These are phyloP conservation scores for Lophiotrema nucula DNA, from an alignment of 495 filamentous ascomycete species.

Conservation along the genomic window DNA sequence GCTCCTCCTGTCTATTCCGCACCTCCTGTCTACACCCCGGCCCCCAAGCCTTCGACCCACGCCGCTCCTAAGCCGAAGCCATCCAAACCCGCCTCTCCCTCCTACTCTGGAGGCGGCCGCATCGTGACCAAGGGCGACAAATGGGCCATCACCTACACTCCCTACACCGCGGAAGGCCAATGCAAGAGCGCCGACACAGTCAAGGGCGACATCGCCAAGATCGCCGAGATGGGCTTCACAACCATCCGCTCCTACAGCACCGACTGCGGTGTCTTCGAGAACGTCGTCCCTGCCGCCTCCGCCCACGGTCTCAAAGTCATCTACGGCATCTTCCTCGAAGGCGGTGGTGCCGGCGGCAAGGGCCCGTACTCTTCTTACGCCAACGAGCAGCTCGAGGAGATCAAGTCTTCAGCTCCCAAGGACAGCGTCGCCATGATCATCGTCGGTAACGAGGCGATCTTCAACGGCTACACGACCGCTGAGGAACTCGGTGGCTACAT, in stretches of 20 bases:
- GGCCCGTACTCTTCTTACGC: slow-evolving; percentile 31
- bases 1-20: slow-evolving; percentile 26
- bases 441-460: slow-evolving; percentile 87
- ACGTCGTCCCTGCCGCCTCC: slow-evolving; percentile 64
- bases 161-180: slow-evolving; percentile 58
- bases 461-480: slow-evolving; percentile 63
- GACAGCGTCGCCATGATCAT: slow-evolving; percentile 72
- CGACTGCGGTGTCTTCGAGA: slow-evolving; percentile 79
- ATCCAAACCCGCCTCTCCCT: slow-evolving; percentile 22
- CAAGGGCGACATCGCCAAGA: slow-evolving; percentile 61
- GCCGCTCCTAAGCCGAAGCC: slow-evolving; percentile 25
- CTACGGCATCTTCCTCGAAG: slow-evolving; percentile 76
- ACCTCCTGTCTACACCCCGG: slow-evolving; percentile 14
- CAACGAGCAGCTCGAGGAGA: slow-evolving; percentile 66
- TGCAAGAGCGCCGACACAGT: slow-evolving; percentile 71
- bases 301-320: slow-evolving; percentile 71
- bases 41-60: slow-evolving; percentile 23
- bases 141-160: slow-evolving; percentile 93
- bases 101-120: slow-evolving; percentile 23
- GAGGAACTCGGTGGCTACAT: slow-evolving; percentile 68
- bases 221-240: slow-evolving; percentile 72
- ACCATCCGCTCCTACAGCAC: slow-evolving; percentile 87
- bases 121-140: slow-evolving; percentile 53
- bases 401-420: slow-evolving; percentile 52
- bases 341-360: slow-evolving; percentile 52